Conservation (phyloP, 192 early-diverging fungal genomes). For the Linnemannia hyalina region DNA sequence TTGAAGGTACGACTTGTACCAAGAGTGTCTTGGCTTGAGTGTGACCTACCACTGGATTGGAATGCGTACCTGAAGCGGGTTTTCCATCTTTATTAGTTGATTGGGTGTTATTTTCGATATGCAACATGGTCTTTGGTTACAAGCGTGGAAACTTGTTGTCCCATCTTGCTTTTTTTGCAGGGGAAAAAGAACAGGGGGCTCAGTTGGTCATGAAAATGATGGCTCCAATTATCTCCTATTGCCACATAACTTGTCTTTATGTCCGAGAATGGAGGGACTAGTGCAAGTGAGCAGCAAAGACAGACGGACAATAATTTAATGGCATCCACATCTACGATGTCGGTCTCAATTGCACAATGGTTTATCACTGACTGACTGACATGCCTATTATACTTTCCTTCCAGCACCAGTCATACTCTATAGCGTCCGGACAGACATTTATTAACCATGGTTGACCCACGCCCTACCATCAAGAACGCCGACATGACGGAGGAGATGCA, state of each 20-base stretch:
- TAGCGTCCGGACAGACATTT: not conserved
- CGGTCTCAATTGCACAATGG: too few relatives aligned
- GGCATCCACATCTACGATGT: too few relatives aligned
- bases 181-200: not conserved
- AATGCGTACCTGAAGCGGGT: not conserved
- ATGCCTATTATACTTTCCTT: too few relatives aligned
- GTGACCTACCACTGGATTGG: not conserved
- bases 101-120: not conserved
- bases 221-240: not conserved
- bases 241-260: not conserved
- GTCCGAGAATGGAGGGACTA: not conserved
- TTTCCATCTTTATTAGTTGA: not conserved
- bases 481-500: conserved; percentile 99
- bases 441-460: conserved; percentile 79
- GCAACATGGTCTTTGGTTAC: not conserved
- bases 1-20: not conserved
- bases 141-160: not conserved
- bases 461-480: conserved; percentile 95
- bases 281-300: not conserved
- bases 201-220: not conserved
- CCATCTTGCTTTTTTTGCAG: not conserved
- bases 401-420: not conserved
- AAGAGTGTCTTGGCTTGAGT: not conserved
- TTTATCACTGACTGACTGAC: too few relatives aligned
- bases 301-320: not conserved